These are phyloP conservation scores for Guyanaporus albipodus DNA, from an alignment of 768 basidiomycete species.

Conservation along the genomic window DNA sequence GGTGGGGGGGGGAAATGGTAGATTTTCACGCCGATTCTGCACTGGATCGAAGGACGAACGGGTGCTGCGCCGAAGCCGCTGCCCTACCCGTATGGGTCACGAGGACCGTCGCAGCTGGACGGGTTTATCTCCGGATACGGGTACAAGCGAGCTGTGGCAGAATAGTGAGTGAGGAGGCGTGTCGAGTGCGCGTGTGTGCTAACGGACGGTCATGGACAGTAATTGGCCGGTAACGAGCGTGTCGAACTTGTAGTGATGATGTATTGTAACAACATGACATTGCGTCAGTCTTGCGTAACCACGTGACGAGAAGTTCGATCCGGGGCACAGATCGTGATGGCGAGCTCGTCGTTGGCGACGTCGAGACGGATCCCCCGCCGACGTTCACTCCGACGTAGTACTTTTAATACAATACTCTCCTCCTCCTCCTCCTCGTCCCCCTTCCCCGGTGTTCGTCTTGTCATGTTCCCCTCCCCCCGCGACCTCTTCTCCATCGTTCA, in stretches of 20 bases:
- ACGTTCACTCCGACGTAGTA: slow-evolving; percentile 19
- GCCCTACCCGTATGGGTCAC: slow-evolving; percentile 88
- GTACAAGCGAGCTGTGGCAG: slow-evolving; percentile 60
- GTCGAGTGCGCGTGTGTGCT: neutral
- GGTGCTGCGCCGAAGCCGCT: slow-evolving; percentile 67
- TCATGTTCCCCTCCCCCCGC: slow-evolving; percentile 22
- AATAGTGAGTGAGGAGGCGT: slow-evolving; percentile 59
- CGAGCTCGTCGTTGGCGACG: slow-evolving; percentile 17
- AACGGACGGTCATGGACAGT: slow-evolving; percentile 6
- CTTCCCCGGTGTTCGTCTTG: neutral
- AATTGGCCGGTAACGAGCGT: slow-evolving; percentile 25
- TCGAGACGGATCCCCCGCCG: slow-evolving; percentile 27
- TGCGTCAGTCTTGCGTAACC: slow-evolving; percentile 7
- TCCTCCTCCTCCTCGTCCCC: neutral
- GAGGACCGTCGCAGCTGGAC: slow-evolving; percentile 86
- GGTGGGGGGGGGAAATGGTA: slow-evolving; percentile 55
- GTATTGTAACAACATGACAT: neutral
- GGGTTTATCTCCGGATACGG: slow-evolving; percentile 72
- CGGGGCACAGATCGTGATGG: slow-evolving; percentile 28
- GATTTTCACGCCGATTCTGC: slow-evolving; percentile 93
- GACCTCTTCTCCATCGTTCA: slow-evolving; percentile 39
- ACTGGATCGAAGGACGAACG: slow-evolving; percentile 87
- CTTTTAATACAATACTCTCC: slow-evolving; percentile 12
- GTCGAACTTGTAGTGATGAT: slow-evolving; percentile 21
- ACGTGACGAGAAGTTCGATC: slow-evolving; percentile 31